Evolutionary conservation across 2,329 filamentous ascomycete species (phyloP), one percentile per base, ranked within the genome.

Genomic region (Gaeumannomyces sp.): DNA sequence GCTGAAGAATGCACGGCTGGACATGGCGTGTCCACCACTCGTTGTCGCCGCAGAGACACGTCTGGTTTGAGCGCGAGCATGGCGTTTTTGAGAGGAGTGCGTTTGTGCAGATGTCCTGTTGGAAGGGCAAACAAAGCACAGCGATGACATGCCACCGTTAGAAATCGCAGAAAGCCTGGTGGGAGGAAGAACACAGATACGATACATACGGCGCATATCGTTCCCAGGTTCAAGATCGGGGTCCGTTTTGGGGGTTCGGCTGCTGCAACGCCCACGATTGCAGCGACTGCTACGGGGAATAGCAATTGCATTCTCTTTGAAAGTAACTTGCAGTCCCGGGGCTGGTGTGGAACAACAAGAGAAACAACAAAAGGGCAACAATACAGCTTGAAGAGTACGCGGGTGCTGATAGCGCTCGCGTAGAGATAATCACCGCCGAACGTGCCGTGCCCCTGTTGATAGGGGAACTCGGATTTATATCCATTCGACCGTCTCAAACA

Each of bases 21-120:
- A 63, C 38, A 58, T 33, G 33, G 7, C 45, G 38, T 14, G 53
- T 10, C 14, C 50, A 38, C 45, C 53, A 63, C 11, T 57, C n/a
- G 22, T 58, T 29, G 29, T 63, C 61, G 2, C 53, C 22, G 25
- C 61, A 63, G 27, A 63, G 61, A 19, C 61, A 63, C 1, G 45
- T 63, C 27, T 63, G 50, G 45, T 63, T 57, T 2, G 38, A 29
- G 7, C 22, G 31, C 25, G 22, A 14, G 16, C 61, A 63, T 6
- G 27, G 29, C 5, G 61, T 57, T 28, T 16, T 50, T 2, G 27
- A 53, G 25, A 62, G 60, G 11, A 19, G 35, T 25, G 25, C 38
- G 27, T 50, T 38, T 50, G 35, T 45, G 27, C 60, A 62, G 35
- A 25, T n/a, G 28, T 38, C 60, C 60, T 61, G 14, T 53, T 10